Base-by-base conservation (phyloP, 1,284 basidiomycete genomes). In the Farysia itapuensis region DNA sequence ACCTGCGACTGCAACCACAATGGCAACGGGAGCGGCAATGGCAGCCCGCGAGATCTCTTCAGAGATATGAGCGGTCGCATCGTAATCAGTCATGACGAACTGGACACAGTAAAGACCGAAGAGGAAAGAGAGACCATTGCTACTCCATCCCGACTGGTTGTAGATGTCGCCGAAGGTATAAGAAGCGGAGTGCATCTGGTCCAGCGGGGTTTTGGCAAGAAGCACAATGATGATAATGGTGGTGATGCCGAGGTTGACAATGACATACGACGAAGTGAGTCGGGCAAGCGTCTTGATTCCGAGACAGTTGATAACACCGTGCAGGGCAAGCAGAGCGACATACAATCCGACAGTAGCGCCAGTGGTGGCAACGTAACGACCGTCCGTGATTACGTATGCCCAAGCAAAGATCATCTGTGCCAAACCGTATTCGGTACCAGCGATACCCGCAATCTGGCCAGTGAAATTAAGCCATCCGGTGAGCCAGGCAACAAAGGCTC, bases 11-110 rank as follows among this genome's bases (percentile, higher is more conserved):
- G 91, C 91, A 39, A 91, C 86, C 73, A 92, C 85, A 71, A 92
- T 91, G 9, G 89, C 89, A 32, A 84, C 78, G 11, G 78, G 79
- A 2, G 78, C 89, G 43, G 90, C 87, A 66, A 90, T 88, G 3
- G 90, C 88, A 8, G 92, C 91, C 38, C 88, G 83, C 69, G 84
- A 85, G 25, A 95, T 88, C 79, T 95, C 92, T 73, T 95, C 91
- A 5, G 87, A 88, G 57, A 95, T 94, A 77, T 95, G 92, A 2
- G 90, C 90, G 5, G 81, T 79, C 2, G 78, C 80, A 46, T 80
- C 79, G 64, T 80, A 79, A 48, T 80, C 79, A 14, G 78, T 78
- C 70, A 74, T 75, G 46, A 74, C 73, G 44, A 70, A 94, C 77
- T 94, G 89, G 9, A 95, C 91, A 54, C 87, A 89, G 43, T 93